A percentile compares a stretch with the other conserved stretches of the same genome.
Conservation (phyloP, 1,284 basidiomycete species). For the Trichosporon asahii region DNA sequence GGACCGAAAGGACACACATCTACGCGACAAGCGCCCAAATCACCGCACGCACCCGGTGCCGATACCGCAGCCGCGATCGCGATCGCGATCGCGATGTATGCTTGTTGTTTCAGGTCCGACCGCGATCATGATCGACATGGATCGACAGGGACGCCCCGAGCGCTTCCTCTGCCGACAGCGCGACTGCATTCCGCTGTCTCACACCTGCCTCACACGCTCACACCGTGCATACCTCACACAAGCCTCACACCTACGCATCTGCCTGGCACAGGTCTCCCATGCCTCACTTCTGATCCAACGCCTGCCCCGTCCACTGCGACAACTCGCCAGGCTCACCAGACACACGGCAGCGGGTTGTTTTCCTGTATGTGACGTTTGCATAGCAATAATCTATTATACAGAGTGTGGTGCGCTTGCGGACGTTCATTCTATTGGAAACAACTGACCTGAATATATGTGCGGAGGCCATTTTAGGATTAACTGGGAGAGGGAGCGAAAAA, state of each 20-base stretch:
- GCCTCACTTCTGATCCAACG: no score
- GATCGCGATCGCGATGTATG: background rate
- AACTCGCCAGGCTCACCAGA: background rate
- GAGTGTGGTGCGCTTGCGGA: background rate
- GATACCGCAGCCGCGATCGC: no score
- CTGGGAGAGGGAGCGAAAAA: background rate
- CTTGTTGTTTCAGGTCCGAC: background rate
- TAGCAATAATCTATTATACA: conserved; percentile 9
- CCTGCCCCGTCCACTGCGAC: no score
- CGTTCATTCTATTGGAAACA: conserved; percentile 6
- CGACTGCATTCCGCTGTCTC: background rate
- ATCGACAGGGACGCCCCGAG: background rate
- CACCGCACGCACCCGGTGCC: background rate
- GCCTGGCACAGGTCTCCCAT: no score
- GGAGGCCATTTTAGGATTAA: background rate
- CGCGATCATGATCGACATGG: background rate
- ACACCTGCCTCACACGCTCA: background rate
- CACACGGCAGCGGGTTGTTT: background rate
- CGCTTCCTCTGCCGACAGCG: background rate
- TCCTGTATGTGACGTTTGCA: background rate
- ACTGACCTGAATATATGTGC: background rate
- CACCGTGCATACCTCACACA: no score
- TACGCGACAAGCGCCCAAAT: background rate
- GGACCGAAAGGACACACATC: background rate
- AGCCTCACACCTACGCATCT: background rate